Evolutionary conservation across 176 grass and related monocot genomes (phyloP).

Genomic region (Urochloa ruziziensis): DNA sequence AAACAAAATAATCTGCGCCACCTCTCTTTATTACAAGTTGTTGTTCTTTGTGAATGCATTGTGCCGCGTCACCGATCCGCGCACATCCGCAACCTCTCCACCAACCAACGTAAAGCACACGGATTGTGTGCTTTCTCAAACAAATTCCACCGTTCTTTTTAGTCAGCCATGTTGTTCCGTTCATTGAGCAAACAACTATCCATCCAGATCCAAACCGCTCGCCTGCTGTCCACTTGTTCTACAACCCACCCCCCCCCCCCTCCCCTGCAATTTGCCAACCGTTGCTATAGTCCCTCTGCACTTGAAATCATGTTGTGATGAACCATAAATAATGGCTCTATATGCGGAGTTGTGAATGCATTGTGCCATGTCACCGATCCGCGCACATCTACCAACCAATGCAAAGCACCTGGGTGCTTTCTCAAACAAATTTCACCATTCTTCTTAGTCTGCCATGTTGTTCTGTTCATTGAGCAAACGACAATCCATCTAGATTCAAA

Average conservation of each 20-base stretch:
- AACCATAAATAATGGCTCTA: too few relatives aligned
- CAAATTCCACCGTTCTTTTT: neutral
- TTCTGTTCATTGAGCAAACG: neutral
- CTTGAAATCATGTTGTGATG: too few relatives aligned
- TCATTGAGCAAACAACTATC: neutral
- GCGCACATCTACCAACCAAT: neutral
- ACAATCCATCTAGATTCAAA: neutral
- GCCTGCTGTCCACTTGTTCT: too few relatives aligned
- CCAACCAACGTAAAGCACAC: neutral
- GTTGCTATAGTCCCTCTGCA: neutral
- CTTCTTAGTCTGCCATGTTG: neutral
- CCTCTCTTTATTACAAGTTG: neutral
- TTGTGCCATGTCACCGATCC: neutral
- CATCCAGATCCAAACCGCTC: neutral
- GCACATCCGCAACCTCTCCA: neutral
- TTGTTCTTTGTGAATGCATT: neutral
- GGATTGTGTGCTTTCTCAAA: neutral
- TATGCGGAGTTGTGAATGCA: neutral
- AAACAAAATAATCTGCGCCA: neutral
- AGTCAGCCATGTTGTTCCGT: neutral
- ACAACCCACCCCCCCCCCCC: too few relatives aligned
- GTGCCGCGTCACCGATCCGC: neutral
- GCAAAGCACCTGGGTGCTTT: neutral
- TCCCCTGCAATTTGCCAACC: neutral
- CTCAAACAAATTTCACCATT: neutral